Evolutionary conservation across 2,329 filamentous ascomycete genomes (phyloP).

Genomic region (Eutypella sp.): DNA sequence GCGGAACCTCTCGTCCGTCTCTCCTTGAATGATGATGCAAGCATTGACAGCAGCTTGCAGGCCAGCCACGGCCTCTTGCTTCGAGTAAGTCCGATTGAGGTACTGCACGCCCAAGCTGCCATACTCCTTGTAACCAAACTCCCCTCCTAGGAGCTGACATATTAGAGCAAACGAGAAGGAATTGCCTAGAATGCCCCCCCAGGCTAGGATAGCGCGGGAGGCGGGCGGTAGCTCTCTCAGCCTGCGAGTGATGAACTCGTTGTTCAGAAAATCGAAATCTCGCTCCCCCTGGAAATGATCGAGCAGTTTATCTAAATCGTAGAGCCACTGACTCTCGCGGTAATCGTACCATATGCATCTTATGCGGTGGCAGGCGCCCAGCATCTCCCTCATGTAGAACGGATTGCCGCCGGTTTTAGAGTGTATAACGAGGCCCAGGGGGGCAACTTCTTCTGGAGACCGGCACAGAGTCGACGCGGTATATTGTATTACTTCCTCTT

Average conservation of each 20-base stretch:
- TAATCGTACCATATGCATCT: slow-evolving; percentile 91
- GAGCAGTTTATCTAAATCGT: slow-evolving; percentile 80
- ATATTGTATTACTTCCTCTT: slow-evolving; percentile 77
- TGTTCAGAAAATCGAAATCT: slow-evolving; percentile 75
- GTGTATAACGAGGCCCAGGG: slow-evolving; percentile 78
- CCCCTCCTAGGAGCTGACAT: slow-evolving; percentile 68
- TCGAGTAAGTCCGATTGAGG: slow-evolving; percentile 47
- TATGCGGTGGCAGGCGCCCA: slow-evolving; percentile 80
- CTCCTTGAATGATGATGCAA: slow-evolving; percentile 75
- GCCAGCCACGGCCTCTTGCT: slow-evolving; percentile 67
- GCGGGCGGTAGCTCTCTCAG: slow-evolving; percentile 70
- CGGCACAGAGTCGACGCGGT: slow-evolving; percentile 78
- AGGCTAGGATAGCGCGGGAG: slow-evolving; percentile 75
- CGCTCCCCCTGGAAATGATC: slow-evolving; percentile 75
- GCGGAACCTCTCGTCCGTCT: slow-evolving; percentile 79
- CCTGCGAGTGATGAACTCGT: slow-evolving; percentile 74
- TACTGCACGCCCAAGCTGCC: slow-evolving; percentile 27
- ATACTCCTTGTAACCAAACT: slow-evolving; percentile 59
- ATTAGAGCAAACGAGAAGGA: slow-evolving; percentile 81
- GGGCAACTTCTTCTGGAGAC: slow-evolving; percentile 64
- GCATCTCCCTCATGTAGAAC: slow-evolving; percentile 88
- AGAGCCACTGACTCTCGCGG: slow-evolving; percentile 75
- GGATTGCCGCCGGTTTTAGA: slow-evolving; percentile 86
- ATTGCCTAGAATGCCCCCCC: slow-evolving; percentile 78
- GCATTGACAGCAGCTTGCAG: slow-evolving; percentile 77